phyloP scores from a whole-genome alignment of 164 flowering plant species.

The Macadamia integrifolia region DNA sequence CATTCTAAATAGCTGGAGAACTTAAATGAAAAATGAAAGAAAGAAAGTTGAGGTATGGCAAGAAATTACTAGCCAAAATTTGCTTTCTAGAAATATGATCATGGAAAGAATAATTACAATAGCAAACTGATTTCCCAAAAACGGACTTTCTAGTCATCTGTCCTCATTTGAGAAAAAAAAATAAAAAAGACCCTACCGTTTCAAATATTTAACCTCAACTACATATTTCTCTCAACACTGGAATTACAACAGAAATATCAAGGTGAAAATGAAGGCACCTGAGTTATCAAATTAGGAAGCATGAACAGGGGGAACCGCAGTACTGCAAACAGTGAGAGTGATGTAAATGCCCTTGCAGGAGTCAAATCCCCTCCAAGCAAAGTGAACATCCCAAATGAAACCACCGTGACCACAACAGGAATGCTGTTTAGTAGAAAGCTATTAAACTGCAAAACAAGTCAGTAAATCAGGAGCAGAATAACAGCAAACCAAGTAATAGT shows the following conservation, averaged over 20 bases:
- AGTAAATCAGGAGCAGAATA: not conserved
- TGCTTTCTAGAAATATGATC: not conserved
- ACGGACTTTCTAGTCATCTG: too few relatives aligned
- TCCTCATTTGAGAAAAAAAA: too few relatives aligned
- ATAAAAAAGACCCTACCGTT: not conserved
- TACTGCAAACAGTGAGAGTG: slow-evolving; percentile 92
- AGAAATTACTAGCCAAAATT: too few relatives aligned
- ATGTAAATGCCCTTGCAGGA: slow-evolving; percentile 95
- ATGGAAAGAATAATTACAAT: not conserved
- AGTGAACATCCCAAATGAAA: slow-evolving; percentile 93
- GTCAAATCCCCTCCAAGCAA: slow-evolving; percentile 95
- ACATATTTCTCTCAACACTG: not conserved
- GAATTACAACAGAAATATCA: not conserved
- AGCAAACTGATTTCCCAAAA: too few relatives aligned
- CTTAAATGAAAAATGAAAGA: too few relatives aligned
- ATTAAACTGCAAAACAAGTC: slow-evolving; percentile 60
- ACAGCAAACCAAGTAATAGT: not conserved
- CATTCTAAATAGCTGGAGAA: too few relatives aligned
- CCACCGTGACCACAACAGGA: slow-evolving; percentile 91
- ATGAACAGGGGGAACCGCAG: slow-evolving; percentile 86
- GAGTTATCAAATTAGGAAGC: slow-evolving; percentile 96
- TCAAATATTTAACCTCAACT: not conserved
- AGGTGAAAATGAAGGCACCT: slow-evolving; percentile 38
- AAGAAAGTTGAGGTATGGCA: too few relatives aligned
- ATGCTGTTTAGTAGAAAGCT: slow-evolving; percentile 80